Base-by-base conservation (phyloP, 2,329 filamentous ascomycete genomes). In the Amesomyces nigricolor region DNA sequence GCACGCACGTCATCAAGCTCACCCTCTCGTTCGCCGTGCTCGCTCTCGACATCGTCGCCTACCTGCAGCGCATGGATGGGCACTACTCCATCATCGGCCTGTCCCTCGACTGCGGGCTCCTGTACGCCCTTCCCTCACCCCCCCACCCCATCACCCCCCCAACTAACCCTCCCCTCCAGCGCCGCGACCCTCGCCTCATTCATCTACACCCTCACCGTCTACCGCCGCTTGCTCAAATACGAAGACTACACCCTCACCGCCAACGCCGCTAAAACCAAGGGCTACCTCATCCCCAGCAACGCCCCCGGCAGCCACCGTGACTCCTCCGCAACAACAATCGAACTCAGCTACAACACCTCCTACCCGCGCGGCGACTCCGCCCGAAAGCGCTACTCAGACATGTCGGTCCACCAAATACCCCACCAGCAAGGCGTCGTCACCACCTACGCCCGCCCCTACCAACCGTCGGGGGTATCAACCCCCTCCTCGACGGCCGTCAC, bases 31-130 rank as follows among this genome's bases (percentile, higher is more conserved):
- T 69, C 6, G 73, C 72, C 37, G 75, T 78, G 26, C 67, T 82
- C 22, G 75, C 70, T 1, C 70, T 83, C 26, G 78, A 82, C 56
- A 67, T 80, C 26, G 72, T 79, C 37, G 72, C 80, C n/a, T 78
- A 79, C 58, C 66, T 74, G 4, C 65, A 73, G 51, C 67, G 70
- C 22, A 67, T 69, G 17, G 75, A 80, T 47, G 72, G 68, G 17
- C 65, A 75, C 32, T 82, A 79, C 67, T 77, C 78, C 0, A 62
- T 75, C 5, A 65, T 77, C 6, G 78, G 76, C 0, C 68, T 83
- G 16, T 74, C 66, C 1, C 67, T 82, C 26, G 79, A 80, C 62
- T 70, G 66, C 26, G 66, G 66, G 2, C 67, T 82, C 35, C 71
- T 82, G 78, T 80, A 70, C 66, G 76, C 26, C 26, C 47, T 48